These are phyloP conservation scores for Dovyalis caffra DNA, from an alignment of 345 rosid species.

Conservation along the genomic window DNA sequence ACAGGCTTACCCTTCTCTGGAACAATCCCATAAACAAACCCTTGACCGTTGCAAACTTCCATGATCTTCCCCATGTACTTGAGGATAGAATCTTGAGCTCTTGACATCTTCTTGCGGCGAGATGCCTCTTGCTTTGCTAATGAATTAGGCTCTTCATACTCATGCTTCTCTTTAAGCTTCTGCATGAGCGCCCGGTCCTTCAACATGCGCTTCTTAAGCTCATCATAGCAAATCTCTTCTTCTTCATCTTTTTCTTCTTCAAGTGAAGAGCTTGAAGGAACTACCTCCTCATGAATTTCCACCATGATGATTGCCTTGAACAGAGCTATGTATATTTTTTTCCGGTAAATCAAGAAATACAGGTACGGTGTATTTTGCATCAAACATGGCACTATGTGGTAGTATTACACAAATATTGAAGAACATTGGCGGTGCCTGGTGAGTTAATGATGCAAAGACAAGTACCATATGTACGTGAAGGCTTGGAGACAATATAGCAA, in stretches of 20 bases:
- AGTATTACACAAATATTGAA: too few relatives aligned
- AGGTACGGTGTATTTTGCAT: background rate
- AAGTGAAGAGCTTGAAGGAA: background rate
- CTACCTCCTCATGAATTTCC: background rate
- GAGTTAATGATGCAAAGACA: background rate
- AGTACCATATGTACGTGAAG: too few relatives aligned
- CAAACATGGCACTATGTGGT: too few relatives aligned
- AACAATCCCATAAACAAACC: too few relatives aligned
- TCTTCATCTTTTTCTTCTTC: constrained; percentile 6
- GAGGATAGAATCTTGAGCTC: constrained; percentile 66
- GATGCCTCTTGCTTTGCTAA: constrained; percentile 31
- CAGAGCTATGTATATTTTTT: background rate
- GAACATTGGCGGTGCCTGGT: background rate
- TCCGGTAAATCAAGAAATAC: background rate
- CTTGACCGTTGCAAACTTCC: constrained; percentile 64
- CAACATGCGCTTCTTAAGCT: constrained; percentile 65
- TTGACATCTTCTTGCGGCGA: constrained; percentile 49
- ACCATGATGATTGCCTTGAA: constrained; percentile 7
- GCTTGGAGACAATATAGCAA: background rate
- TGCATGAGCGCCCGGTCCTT: constrained; percentile 49
- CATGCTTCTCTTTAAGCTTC: constrained; percentile 35
- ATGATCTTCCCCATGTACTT: constrained; percentile 75
- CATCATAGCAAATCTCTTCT: constrained; percentile 46
- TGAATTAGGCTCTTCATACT: constrained; percentile 11
- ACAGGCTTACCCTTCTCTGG: constrained; percentile 71